These are phyloP conservation scores for Mycena metata DNA, from an alignment of 768 basidiomycete species.

Conservation along the genomic window DNA sequence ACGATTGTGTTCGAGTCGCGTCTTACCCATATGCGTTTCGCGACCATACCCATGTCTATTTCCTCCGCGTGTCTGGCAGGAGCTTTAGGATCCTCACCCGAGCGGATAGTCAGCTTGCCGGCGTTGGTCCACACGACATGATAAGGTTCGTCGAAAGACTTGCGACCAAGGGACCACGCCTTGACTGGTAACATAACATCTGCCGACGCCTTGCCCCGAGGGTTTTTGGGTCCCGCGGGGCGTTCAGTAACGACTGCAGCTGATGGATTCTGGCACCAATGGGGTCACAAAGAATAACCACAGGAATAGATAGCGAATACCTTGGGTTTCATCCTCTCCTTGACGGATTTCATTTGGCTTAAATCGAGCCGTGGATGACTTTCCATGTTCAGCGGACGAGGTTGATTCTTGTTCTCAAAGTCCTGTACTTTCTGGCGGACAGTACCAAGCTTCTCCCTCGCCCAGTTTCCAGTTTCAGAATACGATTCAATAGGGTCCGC, in stretches of 20 bases:
- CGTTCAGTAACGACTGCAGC: background rate
- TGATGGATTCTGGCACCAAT: conserved; percentile 2
- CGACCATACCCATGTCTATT: conserved; percentile 10
- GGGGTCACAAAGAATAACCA: background rate
- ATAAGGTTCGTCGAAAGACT: conserved; percentile 32
- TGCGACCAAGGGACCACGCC: conserved; percentile 44
- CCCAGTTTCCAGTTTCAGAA: background rate
- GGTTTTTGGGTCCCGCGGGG: background rate
- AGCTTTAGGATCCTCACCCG: conserved; percentile 19
- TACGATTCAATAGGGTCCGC: conserved; percentile 21
- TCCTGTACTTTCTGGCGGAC: background rate
- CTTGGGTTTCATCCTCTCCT: conserved; percentile 28
- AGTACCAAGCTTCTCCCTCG: background rate
- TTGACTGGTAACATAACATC: conserved; percentile 38
- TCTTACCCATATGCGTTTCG: conserved; percentile 5
- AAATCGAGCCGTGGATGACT: background rate
- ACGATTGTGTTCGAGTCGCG: background rate
- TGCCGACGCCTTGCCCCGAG: background rate
- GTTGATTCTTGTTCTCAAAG: background rate
- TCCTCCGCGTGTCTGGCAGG: conserved; percentile 23
- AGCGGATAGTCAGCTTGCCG: conserved; percentile 18
- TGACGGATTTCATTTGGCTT: background rate
- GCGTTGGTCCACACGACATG: conserved; percentile 14
- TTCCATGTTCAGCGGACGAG: no score
- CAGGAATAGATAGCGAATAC: background rate